Conservation (phyloP, 495 filamentous ascomycete genomes). For the Aspergillus kassunensis region DNA sequence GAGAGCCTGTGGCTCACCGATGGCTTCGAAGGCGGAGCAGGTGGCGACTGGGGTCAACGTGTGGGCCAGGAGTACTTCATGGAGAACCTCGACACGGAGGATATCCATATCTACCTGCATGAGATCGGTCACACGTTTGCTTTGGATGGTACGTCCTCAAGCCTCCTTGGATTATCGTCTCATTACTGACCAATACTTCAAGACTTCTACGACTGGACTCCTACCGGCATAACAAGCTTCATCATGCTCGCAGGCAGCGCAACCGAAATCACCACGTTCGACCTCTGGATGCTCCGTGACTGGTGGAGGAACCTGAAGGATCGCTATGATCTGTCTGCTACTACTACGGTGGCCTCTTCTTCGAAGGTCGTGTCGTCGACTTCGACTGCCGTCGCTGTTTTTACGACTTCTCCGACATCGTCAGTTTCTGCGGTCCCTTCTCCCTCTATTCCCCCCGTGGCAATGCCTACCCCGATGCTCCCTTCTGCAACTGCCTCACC, state of each 20-base stretch:
- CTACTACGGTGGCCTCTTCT: background rate
- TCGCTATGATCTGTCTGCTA: constrained; percentile 13
- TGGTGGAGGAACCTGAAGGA: constrained; percentile 18
- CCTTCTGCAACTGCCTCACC: background rate
- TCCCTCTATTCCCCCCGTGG: background rate
- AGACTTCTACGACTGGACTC: constrained; percentile 22
- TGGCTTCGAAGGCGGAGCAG: constrained; percentile 16
- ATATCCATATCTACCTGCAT: constrained; percentile 18
- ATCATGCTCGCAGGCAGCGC: constrained; percentile 18
- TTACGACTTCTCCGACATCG: background rate
- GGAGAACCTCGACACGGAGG: constrained; percentile 7
- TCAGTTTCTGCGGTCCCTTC: background rate
- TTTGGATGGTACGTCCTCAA: constrained; percentile 13
- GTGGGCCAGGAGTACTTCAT: constrained; percentile 16
- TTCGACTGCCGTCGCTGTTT: background rate
- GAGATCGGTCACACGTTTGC: constrained; percentile 20
- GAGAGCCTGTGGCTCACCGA: constrained; percentile 20
- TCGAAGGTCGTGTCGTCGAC: no score
- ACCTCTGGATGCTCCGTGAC: constrained; percentile 18
- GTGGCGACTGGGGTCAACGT: constrained; percentile 21
- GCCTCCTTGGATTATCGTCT: background rate
- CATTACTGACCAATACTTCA: background rate
- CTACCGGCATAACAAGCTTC: constrained; percentile 14
- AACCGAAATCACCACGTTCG: constrained; percentile 18
- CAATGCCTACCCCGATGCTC: background rate